Evolutionary conservation across 768 basidiomycete genomes (phyloP).

Genomic region (Boletus sp.): DNA sequence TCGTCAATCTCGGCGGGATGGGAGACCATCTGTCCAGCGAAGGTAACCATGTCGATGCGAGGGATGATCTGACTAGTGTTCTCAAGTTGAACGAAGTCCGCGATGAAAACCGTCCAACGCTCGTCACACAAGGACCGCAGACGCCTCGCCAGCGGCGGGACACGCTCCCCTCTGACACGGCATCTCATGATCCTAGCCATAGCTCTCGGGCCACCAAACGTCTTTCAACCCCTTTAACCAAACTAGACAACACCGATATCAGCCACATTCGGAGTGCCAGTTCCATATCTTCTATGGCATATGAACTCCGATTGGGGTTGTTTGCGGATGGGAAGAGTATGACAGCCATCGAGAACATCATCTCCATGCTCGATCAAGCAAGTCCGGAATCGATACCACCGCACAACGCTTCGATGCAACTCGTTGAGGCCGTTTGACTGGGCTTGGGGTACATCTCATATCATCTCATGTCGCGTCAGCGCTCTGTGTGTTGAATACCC

Average conservation of each 20-base stretch:
- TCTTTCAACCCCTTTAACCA: conserved; percentile 18
- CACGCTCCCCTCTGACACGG: conserved; percentile 8
- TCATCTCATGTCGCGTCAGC: neutral
- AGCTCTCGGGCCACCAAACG: conserved; percentile 6
- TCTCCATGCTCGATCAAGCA: conserved; percentile 28
- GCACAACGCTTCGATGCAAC: neutral
- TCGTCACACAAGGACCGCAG: neutral
- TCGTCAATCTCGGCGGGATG: conserved; percentile 10
- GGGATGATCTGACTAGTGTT: neutral
- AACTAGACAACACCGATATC: conserved; percentile 9
- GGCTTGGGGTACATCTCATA: neutral
- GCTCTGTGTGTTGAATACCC: neutral
- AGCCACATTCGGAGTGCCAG: conserved; percentile 15
- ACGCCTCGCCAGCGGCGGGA: conserved; percentile 15
- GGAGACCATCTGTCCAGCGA: neutral
- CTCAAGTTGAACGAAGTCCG: neutral
- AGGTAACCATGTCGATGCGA: neutral
- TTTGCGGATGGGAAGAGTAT: conserved; percentile 25
- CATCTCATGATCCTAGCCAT: neutral
- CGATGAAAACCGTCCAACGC: neutral
- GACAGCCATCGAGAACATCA: conserved; percentile 24
- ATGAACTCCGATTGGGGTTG: conserved; percentile 23
- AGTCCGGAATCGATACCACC: conserved; percentile 12
- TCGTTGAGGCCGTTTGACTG: conserved; percentile 9
- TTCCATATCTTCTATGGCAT: conserved; percentile 28